Evolutionary conservation across 345 rosid species (phyloP).

Genomic region (Gossypium raimondii): DNA sequence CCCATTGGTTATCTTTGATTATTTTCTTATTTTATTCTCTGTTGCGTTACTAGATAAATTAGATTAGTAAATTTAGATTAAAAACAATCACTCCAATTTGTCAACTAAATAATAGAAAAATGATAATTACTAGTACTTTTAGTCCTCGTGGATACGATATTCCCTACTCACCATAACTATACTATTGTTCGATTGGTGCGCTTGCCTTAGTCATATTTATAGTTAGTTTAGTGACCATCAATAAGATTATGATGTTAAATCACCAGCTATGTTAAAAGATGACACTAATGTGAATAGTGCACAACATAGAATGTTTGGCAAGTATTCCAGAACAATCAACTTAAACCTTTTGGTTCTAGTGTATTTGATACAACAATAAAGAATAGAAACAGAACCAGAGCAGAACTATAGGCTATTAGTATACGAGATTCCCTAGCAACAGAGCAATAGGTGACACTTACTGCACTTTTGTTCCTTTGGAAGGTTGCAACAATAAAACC

Average conservation of each 20-base stretch:
- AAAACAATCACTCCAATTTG: too few relatives aligned
- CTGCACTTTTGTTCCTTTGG: conserved; percentile 20
- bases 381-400: conserved; percentile 27
- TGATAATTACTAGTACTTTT: too few relatives aligned
- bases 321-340: conserved; percentile 12
- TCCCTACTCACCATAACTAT: too few relatives aligned
- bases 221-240: too few relatives aligned
- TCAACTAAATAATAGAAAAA: too few relatives aligned
- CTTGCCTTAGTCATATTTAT: too few relatives aligned
- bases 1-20: too few relatives aligned
- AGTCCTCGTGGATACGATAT: too few relatives aligned
- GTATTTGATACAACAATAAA: conserved; percentile 21
- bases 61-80: too few relatives aligned
- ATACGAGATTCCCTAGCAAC: conserved; percentile 51
- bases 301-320: conserved; percentile 18
- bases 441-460: conserved; percentile 46
- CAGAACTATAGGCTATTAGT: conserved; percentile 23
- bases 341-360: conserved; percentile 17
- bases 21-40: too few relatives aligned
- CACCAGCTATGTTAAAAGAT: neutral
- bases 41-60: too few relatives aligned
- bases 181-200: too few relatives aligned
- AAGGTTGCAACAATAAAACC: conserved; percentile 56
- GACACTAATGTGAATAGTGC: conserved; percentile 18
- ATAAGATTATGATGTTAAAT: neutral